Conservation (phyloP, 192 early-diverging fungal genomes). For the Coemansia brasiliensis region DNA sequence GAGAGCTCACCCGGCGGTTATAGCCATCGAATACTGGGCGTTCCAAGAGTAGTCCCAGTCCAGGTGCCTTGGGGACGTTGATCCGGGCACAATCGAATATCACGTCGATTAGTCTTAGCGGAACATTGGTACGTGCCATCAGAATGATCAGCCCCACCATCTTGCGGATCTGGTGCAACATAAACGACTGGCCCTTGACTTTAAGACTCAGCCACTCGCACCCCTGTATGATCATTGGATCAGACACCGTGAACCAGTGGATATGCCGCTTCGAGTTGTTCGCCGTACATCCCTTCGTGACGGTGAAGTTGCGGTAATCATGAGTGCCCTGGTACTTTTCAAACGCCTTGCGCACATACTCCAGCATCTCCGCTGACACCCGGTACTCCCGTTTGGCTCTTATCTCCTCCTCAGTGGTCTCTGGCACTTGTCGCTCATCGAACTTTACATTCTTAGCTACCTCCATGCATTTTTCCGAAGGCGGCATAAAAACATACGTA, state of each 20-base stretch:
- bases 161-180: slow-evolving; percentile 99
- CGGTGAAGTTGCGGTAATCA: slow-evolving; percentile 96
- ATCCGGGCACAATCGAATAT: slow-evolving; percentile 69
- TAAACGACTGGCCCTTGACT: slow-evolving; percentile 94
- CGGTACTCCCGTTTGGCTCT: slow-evolving; percentile 64
- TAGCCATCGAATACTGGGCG: slow-evolving; percentile 70
- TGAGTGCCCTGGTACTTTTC: slow-evolving; percentile 78
- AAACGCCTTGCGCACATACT: slow-evolving; percentile 67
- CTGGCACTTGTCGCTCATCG: slow-evolving; percentile 33
- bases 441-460: slow-evolving; percentile 32
- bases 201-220: slow-evolving; percentile 92
- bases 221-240: slow-evolving; percentile 66
- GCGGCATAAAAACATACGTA: slow-evolving; percentile 76
- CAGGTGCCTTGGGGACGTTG: slow-evolving; percentile 97
- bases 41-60: slow-evolving; percentile 85
- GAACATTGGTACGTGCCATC: slow-evolving; percentile 73
- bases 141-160: slow-evolving; percentile 94
- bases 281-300: slow-evolving; percentile 74
- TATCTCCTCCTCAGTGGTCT: slow-evolving; percentile 61
- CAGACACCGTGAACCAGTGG: slow-evolving; percentile 72
- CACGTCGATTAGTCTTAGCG: slow-evolving; percentile 64
- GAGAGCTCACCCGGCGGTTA: slow-evolving; percentile 50
- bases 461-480: slow-evolving; percentile 40
- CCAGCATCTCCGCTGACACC: slow-evolving; percentile 61
- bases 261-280: slow-evolving; percentile 81